Conservation (phyloP, 176 grass and related monocot genomes). For the Raddia guianensis region DNA sequence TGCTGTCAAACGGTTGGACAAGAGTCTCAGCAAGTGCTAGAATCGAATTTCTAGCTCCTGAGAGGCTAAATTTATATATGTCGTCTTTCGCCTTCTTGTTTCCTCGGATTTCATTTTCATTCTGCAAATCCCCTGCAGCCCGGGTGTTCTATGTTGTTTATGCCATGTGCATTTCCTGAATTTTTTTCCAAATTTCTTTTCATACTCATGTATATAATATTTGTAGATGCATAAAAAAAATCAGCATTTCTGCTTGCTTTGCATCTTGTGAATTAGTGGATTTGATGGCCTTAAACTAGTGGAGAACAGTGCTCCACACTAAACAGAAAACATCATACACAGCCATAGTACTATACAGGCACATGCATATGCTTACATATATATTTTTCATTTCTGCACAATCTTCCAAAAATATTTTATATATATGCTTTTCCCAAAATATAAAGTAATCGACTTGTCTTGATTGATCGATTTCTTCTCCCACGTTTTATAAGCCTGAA, state of each 20-base stretch:
- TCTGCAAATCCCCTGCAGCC: neutral
- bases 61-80: neutral
- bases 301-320: conserved; percentile 26
- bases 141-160: neutral
- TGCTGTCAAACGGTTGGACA: conserved; percentile 13
- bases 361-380: conserved; percentile 17
- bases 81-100: neutral
- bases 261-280: conserved; percentile 18
- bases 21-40: neutral
- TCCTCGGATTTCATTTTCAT: neutral
- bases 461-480: neutral
- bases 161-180: neutral
- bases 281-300: conserved; percentile 24
- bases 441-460: neutral
- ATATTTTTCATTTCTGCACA: neutral
- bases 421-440: neutral
- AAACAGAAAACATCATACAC: conserved; percentile 21
- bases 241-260: conserved; percentile 7
- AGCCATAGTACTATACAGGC: conserved; percentile 10
- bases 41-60: neutral
- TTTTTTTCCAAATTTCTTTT: neutral
- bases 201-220: neutral
- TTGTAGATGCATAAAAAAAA: neutral
- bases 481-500: neutral
- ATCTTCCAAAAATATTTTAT: conserved; percentile 5